Base-by-base conservation (phyloP, 2,329 filamentous ascomycete species). In the Ophidiomyces ophidiicola region DNA sequence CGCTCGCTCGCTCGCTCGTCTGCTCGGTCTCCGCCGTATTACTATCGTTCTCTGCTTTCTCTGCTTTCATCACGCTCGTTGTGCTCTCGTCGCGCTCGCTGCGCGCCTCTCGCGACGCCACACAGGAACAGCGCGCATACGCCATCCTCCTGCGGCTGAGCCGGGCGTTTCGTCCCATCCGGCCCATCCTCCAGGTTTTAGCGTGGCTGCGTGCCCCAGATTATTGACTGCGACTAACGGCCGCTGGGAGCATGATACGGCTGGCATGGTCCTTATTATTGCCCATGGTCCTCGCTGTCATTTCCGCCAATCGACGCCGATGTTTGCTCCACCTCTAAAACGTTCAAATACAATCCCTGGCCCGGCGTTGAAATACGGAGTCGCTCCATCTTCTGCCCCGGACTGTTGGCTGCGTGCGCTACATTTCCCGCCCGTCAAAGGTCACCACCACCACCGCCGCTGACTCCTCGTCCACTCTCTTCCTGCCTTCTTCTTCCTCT, bases 301-400 rank as follows among this genome's bases (percentile, higher is more conserved):
- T 28, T 23, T 32, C 37, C 21, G n/a, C 37, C 37, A 39, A 39
- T 33, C 14, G 37, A 26, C 25, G 14, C 26, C 15, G 14, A 39
- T 33, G 29, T 39, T 39, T 30, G 26, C 37, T 33, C 37, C 36
- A 39, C 29, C 24, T 33, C 24, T 39, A 33, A 39, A 39, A 39
- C 37, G 21, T 39, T 39, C 37, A 39, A 39, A 39, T 39, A 39
- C 29, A 39, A 32, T 32, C 36, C 36, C 36, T 39, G 36, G 12
- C 21, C 36, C 8, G 18, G 32, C 21, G 17, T 19, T 24, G 20
- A 28, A 33, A 15, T 23, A 20, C 32, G 32, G 18, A 34, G 32
- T 19, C 5, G 30, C 26, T 29, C 37, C 37, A 39, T 39, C 37
- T 39, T 24, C 33, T 39, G 29, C 37, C 28, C 32, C 28, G 14